Percentiles rank a stretch among this genome's conserved stretches.
phyloP scores from a whole-genome alignment of 768 basidiomycete genomes.

The Suillus paluster region DNA sequence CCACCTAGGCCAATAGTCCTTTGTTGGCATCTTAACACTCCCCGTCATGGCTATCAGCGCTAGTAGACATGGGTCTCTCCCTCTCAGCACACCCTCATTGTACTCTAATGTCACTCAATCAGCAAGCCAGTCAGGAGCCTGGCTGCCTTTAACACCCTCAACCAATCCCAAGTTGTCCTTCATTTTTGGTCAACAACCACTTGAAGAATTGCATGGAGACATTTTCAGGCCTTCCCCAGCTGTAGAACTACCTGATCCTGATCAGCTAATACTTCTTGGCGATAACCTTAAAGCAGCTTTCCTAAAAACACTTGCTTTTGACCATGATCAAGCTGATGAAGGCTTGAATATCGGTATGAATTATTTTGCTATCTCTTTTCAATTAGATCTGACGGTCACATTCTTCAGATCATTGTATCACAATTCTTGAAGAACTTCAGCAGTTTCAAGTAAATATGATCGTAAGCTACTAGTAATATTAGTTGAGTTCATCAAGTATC shows the following conservation, averaged over 20 bases:
- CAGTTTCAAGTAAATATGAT: background rate
- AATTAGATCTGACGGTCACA: background rate
- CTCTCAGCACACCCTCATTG: background rate
- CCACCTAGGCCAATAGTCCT: background rate
- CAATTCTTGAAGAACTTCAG: background rate
- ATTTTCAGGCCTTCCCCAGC: background rate
- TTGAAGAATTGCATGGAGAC: background rate
- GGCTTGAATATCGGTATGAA: background rate
- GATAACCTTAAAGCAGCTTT: background rate
- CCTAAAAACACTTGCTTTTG: background rate
- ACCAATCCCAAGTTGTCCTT: background rate
- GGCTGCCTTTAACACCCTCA: background rate
- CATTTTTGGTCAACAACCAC: background rate
- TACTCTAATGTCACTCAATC: background rate
- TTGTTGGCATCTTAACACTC: background rate
- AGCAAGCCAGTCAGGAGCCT: background rate
- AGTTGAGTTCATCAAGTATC: background rate
- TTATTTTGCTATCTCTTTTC: background rate
- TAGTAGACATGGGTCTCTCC: background rate
- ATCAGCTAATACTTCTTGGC: background rate
- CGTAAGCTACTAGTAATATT: background rate
- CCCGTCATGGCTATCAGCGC: background rate
- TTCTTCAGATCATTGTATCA: background rate
- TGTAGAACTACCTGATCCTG: background rate
- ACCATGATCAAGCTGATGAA: background rate